These are phyloP conservation scores for Colletotrichum gigasporum DNA, from an alignment of 2,329 filamentous ascomycete genomes.

Conservation along the genomic window DNA sequence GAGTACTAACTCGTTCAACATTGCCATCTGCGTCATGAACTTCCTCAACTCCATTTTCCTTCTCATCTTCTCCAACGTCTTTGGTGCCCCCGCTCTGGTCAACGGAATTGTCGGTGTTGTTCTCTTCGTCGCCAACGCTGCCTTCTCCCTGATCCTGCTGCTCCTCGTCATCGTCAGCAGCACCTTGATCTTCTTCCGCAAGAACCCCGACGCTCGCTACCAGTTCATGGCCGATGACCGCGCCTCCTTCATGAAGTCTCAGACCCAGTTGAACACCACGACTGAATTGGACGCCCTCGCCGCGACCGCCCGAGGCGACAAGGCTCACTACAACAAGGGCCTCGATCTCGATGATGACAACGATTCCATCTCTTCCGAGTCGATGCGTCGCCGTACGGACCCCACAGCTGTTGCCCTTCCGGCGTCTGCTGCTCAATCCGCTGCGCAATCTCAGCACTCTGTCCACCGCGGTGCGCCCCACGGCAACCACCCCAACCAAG, in stretches of 20 bases:
- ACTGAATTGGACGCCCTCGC: conserved; percentile 92
- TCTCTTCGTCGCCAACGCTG: conserved; percentile 88
- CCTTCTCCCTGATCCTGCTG: conserved; percentile 83
- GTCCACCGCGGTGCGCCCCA: conserved; percentile 35
- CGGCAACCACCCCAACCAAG: conserved; percentile 34
- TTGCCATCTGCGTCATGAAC: conserved; percentile 88
- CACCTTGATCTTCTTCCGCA: conserved; percentile 79
- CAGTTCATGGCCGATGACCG: conserved; percentile 97
- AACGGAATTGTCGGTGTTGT: conserved; percentile 89
- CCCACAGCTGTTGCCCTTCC: conserved; percentile 35
- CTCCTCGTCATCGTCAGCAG: conserved; percentile 77
- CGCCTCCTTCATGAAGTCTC: conserved; percentile 97
- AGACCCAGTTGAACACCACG: conserved; percentile 78
- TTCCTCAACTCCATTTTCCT: conserved; percentile 92
- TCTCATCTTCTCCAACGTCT: conserved; percentile 87
- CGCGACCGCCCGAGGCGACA: conserved; percentile 86
- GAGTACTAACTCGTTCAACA: conserved; percentile 97
- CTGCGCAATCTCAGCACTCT: conserved; percentile 36
- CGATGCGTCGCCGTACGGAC: conserved; percentile 47
- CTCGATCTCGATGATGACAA: conserved; percentile 53
- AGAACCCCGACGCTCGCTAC: conserved; percentile 94
- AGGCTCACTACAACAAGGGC: conserved; percentile 52
- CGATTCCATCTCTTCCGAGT: conserved; percentile 50
- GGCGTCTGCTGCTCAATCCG: conserved; percentile 35
- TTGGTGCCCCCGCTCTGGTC: conserved; percentile 83